phyloP scores from a whole-genome alignment of 805 yeast genomes.

The Myxozyma sirexii region DNA sequence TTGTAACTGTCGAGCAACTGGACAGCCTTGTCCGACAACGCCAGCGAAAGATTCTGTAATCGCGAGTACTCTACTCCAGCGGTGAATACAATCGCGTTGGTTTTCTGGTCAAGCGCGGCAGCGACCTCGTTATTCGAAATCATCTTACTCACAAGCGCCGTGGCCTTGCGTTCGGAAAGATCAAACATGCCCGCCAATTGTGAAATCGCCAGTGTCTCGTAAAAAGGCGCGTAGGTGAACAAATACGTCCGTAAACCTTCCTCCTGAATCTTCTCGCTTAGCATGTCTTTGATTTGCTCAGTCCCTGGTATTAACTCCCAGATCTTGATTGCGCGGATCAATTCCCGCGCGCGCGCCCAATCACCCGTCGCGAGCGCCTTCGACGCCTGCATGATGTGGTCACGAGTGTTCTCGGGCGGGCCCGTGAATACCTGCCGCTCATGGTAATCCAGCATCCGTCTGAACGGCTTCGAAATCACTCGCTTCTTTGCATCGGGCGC shows the following conservation, averaged over 20 bases:
- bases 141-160: slow-evolving; percentile 70
- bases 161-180: slow-evolving; percentile 57
- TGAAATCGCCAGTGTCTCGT: slow-evolving; percentile 69
- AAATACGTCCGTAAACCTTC: slow-evolving; percentile 94
- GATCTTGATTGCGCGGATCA: slow-evolving; percentile 74
- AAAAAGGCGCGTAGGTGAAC: slow-evolving; percentile 77
- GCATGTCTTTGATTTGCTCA: slow-evolving; percentile 67
- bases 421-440: slow-evolving; percentile 95
- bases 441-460: slow-evolving; percentile 86
- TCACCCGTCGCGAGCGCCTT: slow-evolving; percentile 84
- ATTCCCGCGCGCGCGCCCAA: slow-evolving; percentile 76
- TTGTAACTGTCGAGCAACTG: slow-evolving; percentile 60
- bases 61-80: slow-evolving; percentile 79
- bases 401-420: slow-evolving; percentile 96
- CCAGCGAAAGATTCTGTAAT: slow-evolving; percentile 84
- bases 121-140: slow-evolving; percentile 74
- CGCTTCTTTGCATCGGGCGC: slow-evolving; percentile 59
- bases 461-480: slow-evolving; percentile 77
- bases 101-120: slow-evolving; percentile 72
- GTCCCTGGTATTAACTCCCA: slow-evolving; percentile 81
- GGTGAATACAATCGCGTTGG: slow-evolving; percentile 65
- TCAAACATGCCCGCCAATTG: slow-evolving; percentile 70
- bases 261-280: slow-evolving; percentile 75
- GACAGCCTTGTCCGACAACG: slow-evolving; percentile 77
- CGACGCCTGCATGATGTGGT: slow-evolving; percentile 90